Evolutionary conservation across 148 eudicot species (phyloP), one percentile per base, ranked within the genome.

Genomic region (Heliosperma pusillum): DNA sequence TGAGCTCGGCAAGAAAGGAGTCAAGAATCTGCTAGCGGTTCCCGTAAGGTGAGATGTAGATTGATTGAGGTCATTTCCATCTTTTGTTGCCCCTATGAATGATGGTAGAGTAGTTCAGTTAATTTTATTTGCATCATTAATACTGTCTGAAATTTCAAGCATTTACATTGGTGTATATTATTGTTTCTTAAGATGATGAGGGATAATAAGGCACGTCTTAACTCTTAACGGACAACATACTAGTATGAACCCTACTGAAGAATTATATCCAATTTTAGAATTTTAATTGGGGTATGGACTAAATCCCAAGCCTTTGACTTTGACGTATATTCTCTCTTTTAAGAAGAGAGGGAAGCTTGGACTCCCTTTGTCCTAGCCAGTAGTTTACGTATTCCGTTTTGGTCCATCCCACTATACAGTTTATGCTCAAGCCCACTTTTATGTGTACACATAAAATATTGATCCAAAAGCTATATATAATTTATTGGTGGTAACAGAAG

Each of bases 21-120:
- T 92, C 63, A 96, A 90, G 82, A 92, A 90, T 82, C 91, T 96
- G 70, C 82, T 96, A 69, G 99, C 99, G 53, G 90, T 96, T 82
- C 99, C 99, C 58, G 91, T 96, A 55, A 96, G 99, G 99, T 96
- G 81, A 80, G 86, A 27, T 26, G 36, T 73, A 21, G 25, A 45
- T 27, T 12, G 21, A 26, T 2, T 11, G 2, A 59, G 66, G 6
- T 61, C 26, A 66, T 33, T 11, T 73, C 13, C 74, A 0, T 67
- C 27, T 75, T 36, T 9, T 26, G 16, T 25, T 74, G 25, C 40
- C 7, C 26, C 16, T 1, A 10, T 47, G 73, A 47, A 45, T 25
- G 15, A 10, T 62, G 66, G 17, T 27, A 9, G 30, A 19, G 27
- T 53, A 29, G n/a, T 74, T n/a, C 42, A 10, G 1, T 50, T 10